Evolutionary conservation across 192 early-diverging fungal genomes (phyloP).

Genomic region (Linnemannia hyalina): DNA sequence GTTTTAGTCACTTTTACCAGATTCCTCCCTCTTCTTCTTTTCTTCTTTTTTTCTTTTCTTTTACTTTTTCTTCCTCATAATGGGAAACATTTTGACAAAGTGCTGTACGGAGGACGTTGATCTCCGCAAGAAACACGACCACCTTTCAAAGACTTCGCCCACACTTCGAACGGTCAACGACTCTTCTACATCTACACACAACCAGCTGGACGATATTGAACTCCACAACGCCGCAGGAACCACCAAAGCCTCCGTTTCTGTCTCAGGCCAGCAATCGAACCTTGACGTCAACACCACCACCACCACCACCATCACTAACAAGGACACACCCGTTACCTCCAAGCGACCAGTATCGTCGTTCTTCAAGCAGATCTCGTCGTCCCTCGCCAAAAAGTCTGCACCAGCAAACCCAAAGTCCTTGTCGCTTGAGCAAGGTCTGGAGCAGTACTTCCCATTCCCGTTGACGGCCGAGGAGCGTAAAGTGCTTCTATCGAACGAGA

Average conservation of each 20-base stretch:
- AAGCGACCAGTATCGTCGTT: background rate
- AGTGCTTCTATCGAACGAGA: slow-evolving; percentile 50
- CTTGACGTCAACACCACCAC: background rate
- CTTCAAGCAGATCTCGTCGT: slow-evolving; percentile 15
- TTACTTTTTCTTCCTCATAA: slow-evolving; percentile 4
- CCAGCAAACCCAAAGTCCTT: slow-evolving; percentile 7
- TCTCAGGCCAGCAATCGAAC: background rate
- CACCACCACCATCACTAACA: background rate
- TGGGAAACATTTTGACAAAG: slow-evolving; percentile 40
- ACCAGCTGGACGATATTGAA: background rate
- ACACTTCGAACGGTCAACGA: background rate
- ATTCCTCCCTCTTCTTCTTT: background rate
- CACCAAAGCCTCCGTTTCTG: background rate
- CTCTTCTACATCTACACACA: background rate
- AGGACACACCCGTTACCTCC: background rate
- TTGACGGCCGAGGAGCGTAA: slow-evolving; percentile 43
- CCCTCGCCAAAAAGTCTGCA: slow-evolving; percentile 6
- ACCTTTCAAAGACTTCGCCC: background rate
- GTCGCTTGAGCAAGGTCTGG: slow-evolving; percentile 37
- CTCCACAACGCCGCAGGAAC: background rate
- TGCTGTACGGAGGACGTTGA: slow-evolving; percentile 16
- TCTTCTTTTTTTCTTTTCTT: background rate
- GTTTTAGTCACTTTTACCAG: background rate
- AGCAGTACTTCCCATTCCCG: background rate
- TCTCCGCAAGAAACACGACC: slow-evolving; percentile 3